These are phyloP conservation scores for Apiotrichum montevideense DNA, from an alignment of 1,284 basidiomycete genomes.

Conservation along the genomic window DNA sequence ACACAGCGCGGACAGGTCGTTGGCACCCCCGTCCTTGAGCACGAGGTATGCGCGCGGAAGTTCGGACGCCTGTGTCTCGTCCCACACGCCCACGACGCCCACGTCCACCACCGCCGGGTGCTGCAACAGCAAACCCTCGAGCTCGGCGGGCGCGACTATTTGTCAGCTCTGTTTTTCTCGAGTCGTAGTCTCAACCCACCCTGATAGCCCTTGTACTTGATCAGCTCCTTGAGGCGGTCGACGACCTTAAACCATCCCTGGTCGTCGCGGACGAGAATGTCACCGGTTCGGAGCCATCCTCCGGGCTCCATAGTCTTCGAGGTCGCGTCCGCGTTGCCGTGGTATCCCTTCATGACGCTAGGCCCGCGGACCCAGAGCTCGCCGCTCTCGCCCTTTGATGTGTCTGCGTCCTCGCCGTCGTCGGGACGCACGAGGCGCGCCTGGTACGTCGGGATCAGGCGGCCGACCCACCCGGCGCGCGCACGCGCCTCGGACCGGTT, in stretches of 20 bases:
- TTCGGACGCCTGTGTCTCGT: conserved; percentile 56
- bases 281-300: conserved; percentile 79
- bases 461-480: conserved; percentile 61
- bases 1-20: neutral
- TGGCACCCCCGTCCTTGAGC: neutral
- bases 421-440: conserved; percentile 57
- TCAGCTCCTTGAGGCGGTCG: conserved; percentile 58
- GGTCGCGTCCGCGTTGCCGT: conserved; percentile 63
- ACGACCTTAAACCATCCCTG: conserved; percentile 51
- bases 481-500: conserved; percentile 29
- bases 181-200: conserved; percentile 32
- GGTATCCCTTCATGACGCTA: conserved; percentile 67
- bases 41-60: neutral
- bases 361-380: conserved; percentile 77
- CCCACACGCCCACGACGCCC: conserved; percentile 64
- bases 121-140: conserved; percentile 65
- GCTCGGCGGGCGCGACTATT: conserved; percentile 74
- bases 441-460: conserved; percentile 69
- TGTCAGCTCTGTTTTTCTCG: neutral
- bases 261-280: conserved; percentile 59
- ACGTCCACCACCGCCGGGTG: conserved; percentile 65
- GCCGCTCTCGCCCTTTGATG: conserved; percentile 60
- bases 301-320: conserved; percentile 51
- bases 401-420: conserved; percentile 41
- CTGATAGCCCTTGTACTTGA: conserved; percentile 60